Evolutionary conservation across 192 early-diverging fungal genomes (phyloP).

Genomic region (Entomortierella beljakovae): DNA sequence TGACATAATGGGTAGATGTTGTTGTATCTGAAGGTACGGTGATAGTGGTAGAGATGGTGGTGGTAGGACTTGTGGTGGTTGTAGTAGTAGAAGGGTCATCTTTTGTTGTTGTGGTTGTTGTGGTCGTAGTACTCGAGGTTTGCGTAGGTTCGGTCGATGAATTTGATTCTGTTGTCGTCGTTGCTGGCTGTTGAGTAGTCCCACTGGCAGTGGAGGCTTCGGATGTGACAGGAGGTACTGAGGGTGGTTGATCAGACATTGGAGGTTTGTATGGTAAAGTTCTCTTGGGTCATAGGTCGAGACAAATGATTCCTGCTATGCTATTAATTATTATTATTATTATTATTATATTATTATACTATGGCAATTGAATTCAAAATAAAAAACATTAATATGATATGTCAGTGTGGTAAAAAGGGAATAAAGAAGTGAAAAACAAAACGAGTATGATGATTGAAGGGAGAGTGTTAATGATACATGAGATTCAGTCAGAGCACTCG

Average conservation of each 20-base stretch:
- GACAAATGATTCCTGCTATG: too few relatives aligned
- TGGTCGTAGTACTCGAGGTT: background rate
- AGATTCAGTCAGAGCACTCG: too few relatives aligned
- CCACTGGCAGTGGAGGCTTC: background rate
- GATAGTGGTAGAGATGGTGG: background rate
- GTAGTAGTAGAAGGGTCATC: conserved; percentile 1
- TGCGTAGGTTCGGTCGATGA: too few relatives aligned
- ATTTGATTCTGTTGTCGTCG: background rate
- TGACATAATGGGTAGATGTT: conserved; percentile 33
- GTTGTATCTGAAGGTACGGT: background rate
- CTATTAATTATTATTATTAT: too few relatives aligned
- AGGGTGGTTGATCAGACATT: background rate
- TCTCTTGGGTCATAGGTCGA: too few relatives aligned
- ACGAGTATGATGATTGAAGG: too few relatives aligned
- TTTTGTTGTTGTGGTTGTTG: background rate
- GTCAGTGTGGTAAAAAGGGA: too few relatives aligned
- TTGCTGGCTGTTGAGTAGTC: background rate
- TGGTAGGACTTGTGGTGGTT: conserved; percentile 1
- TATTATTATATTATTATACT: too few relatives aligned
- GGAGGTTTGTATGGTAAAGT: background rate
- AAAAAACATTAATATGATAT: too few relatives aligned
- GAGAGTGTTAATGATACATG: too few relatives aligned
- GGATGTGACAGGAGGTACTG: background rate
- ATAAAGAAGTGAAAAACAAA: too few relatives aligned
- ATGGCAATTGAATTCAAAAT: too few relatives aligned